A percentile compares a stretch with the other conserved stretches of the same genome.
These are phyloP conservation scores for Immersiporthe knoxdaviesiana DNA, from an alignment of 2,329 filamentous ascomycete genomes.

Conservation along the genomic window DNA sequence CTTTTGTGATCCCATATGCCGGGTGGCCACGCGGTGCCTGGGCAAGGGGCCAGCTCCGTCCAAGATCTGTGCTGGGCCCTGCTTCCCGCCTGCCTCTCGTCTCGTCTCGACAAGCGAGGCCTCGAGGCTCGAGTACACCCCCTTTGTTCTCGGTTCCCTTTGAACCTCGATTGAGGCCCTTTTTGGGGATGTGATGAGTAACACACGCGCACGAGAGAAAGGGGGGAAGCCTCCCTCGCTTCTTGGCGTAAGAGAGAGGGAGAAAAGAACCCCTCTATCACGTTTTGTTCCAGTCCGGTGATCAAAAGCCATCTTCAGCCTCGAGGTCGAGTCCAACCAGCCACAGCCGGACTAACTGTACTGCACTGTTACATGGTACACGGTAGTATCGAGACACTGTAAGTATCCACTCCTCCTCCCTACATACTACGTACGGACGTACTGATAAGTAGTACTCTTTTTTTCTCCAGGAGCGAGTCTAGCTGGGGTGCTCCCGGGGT, in stretches of 20 bases:
- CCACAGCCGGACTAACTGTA: neutral
- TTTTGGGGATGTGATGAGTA: too few relatives aligned
- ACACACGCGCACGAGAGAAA: too few relatives aligned
- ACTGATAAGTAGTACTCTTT: too few relatives aligned
- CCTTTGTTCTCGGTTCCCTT: neutral
- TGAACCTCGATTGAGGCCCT: neutral
- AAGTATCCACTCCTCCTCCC: neutral
- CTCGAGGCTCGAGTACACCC: neutral
- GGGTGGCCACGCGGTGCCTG: slow-evolving; percentile 5
- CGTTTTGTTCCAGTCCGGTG: neutral
- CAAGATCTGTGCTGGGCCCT: neutral
- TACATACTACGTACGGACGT: too few relatives aligned
- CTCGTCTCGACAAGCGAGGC: slow-evolving; percentile 22
- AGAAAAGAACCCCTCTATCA: neutral
- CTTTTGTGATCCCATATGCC: neutral
- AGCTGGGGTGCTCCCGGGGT: neutral
- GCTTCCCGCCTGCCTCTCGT: neutral
- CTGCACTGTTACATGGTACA: neutral
- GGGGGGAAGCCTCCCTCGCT: neutral
- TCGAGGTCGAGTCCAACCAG: neutral
- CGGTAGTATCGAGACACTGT: neutral
- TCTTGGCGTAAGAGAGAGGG: neutral
- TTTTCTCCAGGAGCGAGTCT: neutral
- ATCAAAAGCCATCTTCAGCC: slow-evolving; percentile 1
- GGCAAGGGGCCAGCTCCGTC: neutral